These are phyloP conservation scores for Datisca glomerata DNA, from an alignment of 306 rosid species.

Conservation along the genomic window DNA sequence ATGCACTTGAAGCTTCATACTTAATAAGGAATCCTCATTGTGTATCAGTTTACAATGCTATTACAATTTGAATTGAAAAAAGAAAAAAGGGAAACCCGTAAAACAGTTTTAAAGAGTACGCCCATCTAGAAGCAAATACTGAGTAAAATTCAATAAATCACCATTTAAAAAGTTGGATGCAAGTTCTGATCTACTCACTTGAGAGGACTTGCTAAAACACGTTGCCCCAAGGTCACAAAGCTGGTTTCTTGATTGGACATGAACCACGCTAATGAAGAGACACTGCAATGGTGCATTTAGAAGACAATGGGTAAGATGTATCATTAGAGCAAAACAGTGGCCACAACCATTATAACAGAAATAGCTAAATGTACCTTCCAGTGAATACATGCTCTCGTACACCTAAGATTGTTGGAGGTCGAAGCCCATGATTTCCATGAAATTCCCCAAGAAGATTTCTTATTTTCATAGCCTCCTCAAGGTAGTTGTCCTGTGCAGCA, in stretches of 20 bases:
- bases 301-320: constrained; percentile 15
- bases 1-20: too few species aligned
- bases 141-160: too few species aligned
- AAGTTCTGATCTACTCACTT: constrained; percentile 48
- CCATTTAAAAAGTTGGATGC: background rate
- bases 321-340: constrained; percentile 4
- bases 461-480: constrained; percentile 96
- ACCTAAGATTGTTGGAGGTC: constrained; percentile 85
- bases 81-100: too few species aligned
- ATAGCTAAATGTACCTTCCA: constrained; percentile 63
- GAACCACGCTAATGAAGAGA: constrained; percentile 95
- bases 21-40: too few species aligned
- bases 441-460: constrained; percentile 96
- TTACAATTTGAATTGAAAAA: too few species aligned
- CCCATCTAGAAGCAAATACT: too few species aligned
- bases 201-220: constrained; percentile 81
- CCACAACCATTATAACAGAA: constrained; percentile 6
- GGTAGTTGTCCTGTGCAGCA: constrained; percentile 73
- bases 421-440: constrained; percentile 57
- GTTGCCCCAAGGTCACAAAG: constrained; percentile 95
- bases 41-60: too few species aligned
- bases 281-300: constrained; percentile 47
- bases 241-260: constrained; percentile 99
- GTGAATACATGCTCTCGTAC: constrained; percentile 96
- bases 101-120: too few species aligned